Percentiles rank a stretch among this genome's conserved stretches.
These are phyloP conservation scores for Botryotinia convoluta DNA, from an alignment of 2,329 filamentous ascomycete genomes.

Conservation along the genomic window DNA sequence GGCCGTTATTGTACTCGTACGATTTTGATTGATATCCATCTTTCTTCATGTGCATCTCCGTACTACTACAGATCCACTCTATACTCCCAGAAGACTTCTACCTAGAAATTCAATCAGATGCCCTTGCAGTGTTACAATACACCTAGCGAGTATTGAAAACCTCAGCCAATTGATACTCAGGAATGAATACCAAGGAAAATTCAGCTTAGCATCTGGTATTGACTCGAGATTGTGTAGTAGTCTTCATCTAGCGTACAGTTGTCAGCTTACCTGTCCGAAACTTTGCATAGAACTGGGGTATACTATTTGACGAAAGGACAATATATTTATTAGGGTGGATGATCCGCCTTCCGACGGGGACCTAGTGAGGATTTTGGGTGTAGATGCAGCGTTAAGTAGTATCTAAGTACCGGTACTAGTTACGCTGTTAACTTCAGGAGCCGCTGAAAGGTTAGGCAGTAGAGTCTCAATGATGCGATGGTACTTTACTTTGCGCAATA, in stretches of 20 bases:
- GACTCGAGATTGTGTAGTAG: not conserved
- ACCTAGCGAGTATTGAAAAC: not conserved
- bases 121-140: not conserved
- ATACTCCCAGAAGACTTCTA: not conserved
- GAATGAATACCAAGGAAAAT: not conserved
- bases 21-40: not conserved
- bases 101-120: not conserved
- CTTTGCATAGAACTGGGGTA: not conserved
- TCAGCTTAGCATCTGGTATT: not conserved
- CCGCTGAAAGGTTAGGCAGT: not conserved
- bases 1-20: not conserved
- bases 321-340: not conserved
- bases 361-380: not conserved
- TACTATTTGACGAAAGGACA: not conserved
- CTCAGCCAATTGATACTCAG: not conserved
- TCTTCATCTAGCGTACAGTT: not conserved
- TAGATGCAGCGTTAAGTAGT: not conserved
- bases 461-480: not conserved
- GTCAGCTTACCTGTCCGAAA: not conserved
- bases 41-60: not conserved
- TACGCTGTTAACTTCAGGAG: not conserved
- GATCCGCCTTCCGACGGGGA: not conserved
- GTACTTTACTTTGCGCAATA: not conserved
- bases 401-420: not conserved
- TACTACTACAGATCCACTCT: not conserved